These are phyloP conservation scores for Rhododendron ovatum DNA, from an alignment of 148 eudicot species.

Conservation along the genomic window DNA sequence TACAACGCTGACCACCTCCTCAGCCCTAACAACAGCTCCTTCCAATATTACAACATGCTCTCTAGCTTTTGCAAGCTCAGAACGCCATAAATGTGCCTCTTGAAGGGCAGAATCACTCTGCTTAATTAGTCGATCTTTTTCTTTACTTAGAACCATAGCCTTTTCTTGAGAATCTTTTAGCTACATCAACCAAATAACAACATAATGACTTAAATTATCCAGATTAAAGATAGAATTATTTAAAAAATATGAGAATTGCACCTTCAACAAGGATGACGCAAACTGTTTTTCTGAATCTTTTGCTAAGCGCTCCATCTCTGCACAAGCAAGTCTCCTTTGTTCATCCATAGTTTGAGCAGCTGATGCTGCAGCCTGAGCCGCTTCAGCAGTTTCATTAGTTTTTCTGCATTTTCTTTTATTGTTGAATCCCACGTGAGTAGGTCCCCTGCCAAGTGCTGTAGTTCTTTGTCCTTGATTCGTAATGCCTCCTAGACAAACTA, in stretches of 20 bases:
- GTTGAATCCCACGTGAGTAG: constrained; percentile 48
- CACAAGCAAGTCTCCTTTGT: constrained; percentile 29
- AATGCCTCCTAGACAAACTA: constrained; percentile 61
- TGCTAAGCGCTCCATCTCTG: constrained; percentile 62
- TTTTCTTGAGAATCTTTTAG: constrained; percentile 65
- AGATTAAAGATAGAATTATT: not conserved
- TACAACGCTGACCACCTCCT: too few relatives aligned
- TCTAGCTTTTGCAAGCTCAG: too few relatives aligned
- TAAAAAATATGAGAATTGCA: constrained; percentile 14
- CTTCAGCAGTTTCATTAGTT: constrained; percentile 91
- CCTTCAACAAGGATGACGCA: constrained; percentile 57
- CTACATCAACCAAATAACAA: constrained; percentile 27
- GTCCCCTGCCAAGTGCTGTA: constrained; percentile 83
- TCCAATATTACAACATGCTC: too few relatives aligned
- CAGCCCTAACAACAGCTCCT: constrained; percentile 21
- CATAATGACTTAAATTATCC: not conserved
- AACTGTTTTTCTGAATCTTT: constrained; percentile 54
- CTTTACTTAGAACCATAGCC: constrained; percentile 39
- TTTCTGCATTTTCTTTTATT: constrained; percentile 41
- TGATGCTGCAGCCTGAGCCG: constrained; percentile 92
- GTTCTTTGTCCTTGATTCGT: constrained; percentile 88
- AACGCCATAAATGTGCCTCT: constrained; percentile 55
- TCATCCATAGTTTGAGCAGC: constrained; percentile 85
- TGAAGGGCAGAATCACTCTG: constrained; percentile 72
- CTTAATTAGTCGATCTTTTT: constrained; percentile 52